phyloP scores from a whole-genome alignment of 208 protist species.

The Trichomonas tenax region DNA sequence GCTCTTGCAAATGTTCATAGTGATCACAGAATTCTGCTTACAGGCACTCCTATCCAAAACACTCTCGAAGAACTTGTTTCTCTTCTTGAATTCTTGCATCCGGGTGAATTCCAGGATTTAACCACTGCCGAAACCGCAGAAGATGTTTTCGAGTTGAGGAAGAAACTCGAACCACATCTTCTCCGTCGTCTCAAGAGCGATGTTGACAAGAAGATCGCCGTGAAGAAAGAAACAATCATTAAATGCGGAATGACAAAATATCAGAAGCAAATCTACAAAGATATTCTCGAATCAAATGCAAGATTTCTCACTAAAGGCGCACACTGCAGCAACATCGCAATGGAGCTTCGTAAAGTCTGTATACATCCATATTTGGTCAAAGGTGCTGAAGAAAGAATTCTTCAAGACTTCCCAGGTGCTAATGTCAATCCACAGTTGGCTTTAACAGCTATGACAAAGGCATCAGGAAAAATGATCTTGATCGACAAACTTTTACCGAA shows the following conservation, averaged over 20 bases:
- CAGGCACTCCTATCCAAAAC: slow-evolving; percentile 89
- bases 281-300: slow-evolving; percentile 38
- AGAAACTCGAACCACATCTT: slow-evolving; percentile 47
- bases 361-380: slow-evolving; percentile 59
- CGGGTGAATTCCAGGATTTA: slow-evolving; percentile 36
- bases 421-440: neutral
- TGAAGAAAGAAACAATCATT: slow-evolving; percentile 49
- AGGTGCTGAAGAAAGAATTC: slow-evolving; percentile 15
- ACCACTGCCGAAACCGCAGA: neutral
- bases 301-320: slow-evolving; percentile 26
- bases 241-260: slow-evolving; percentile 42
- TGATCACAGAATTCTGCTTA: slow-evolving; percentile 56
- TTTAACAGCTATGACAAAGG: slow-evolving; percentile 38
- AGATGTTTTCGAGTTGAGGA: neutral
- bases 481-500: slow-evolving; percentile 54
- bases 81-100: slow-evolving; percentile 43
- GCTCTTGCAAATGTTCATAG: neutral
- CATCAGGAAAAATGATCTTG: slow-evolving; percentile 61
- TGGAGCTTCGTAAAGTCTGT: slow-evolving; percentile 66
- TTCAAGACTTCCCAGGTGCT: neutral
- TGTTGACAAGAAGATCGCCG: slow-evolving; percentile 78
- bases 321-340: slow-evolving; percentile 37
- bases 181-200: slow-evolving; percentile 75
- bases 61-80: slow-evolving; percentile 71
- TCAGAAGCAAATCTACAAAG: slow-evolving; percentile 57